Base-by-base conservation (phyloP, 192 early-diverging fungal genomes). In the Coemansia guatemalensis region DNA sequence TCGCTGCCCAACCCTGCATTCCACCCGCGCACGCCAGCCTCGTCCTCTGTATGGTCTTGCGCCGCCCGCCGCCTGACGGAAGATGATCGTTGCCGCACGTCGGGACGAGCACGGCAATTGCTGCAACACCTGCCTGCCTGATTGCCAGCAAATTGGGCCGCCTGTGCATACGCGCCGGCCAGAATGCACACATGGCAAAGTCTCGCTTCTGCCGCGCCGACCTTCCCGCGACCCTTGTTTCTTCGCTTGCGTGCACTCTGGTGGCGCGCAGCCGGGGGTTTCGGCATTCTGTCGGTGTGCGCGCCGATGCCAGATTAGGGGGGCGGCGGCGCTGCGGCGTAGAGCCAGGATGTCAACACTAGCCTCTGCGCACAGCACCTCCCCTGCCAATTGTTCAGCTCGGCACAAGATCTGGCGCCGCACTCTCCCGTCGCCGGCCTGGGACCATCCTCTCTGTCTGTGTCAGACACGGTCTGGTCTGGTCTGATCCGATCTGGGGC, bases 101-200 rank as follows among this genome's bases (percentile, higher is more conserved):
- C 25, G 21, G 52, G 8, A 29, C 58, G 47, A 48, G 47, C 22
- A 25, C 53, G 39, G 53, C 52, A 35, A 54, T 54, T 53, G 25
- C 47, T 35, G 52, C 52, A 54, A 3, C 26, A 7, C 51, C 25
- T 44, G 39, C 62, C 49, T 27, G 12, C 30, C 29, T 23, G 22
- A 61, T 52, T 52, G 56, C 56, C 56, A 39, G 56, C 32, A 39
- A 24, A 58, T 41, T 29, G 56, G 32, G 56, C 50, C 29, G n/a
- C 49, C 60, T n/a, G 17, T 18, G 27, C 18, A 49, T 25, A 25
- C 48, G 5, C 58, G 21, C 58, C 11, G 20, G 8, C 9, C 18
- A 49, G 22, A 27, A 21, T 32, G 44, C 58, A 29, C 47, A 49
- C 26, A 60, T 60, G 39, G 58, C 58, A 20, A 11, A 56, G 26